A percentile compares a stretch with the other conserved stretches of the same genome.
These are phyloP conservation scores for Anethum foeniculum DNA, from an alignment of 140 eudicot genomes.

Conservation along the genomic window DNA sequence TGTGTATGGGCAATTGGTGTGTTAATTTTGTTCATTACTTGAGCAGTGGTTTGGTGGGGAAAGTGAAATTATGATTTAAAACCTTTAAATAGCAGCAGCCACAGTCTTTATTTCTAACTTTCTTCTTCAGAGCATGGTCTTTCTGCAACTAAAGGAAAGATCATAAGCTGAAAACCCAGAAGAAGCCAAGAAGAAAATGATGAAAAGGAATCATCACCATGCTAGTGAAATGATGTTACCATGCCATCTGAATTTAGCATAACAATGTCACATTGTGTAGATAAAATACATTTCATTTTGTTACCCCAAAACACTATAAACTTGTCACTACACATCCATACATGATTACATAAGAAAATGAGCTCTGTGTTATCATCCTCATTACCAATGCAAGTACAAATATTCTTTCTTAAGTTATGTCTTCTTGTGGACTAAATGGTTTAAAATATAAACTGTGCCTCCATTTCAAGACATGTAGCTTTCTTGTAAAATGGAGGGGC, in stretches of 20 bases:
- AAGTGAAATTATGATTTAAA: not conserved
- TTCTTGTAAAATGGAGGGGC: constrained; percentile 14
- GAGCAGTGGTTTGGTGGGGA: constrained; percentile 8
- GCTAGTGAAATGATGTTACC: not conserved
- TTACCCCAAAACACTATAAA: constrained; percentile 4
- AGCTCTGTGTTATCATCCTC: constrained; percentile 4
- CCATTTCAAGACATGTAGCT: not conserved
- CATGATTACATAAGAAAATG: constrained; percentile 4
- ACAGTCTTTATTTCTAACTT: not conserved
- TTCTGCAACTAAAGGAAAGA: constrained; percentile 5
- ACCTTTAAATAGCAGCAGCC: not conserved
- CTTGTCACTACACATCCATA: constrained; percentile 8
- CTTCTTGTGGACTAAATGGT: constrained; percentile 15
- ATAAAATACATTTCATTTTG: not conserved
- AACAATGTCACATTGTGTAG: not conserved
- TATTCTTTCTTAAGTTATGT: constrained; percentile 18
- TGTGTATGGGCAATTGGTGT: not conserved
- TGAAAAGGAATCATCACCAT: constrained; percentile 8
- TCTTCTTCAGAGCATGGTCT: not conserved
- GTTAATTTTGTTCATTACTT: not conserved
- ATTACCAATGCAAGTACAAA: constrained; percentile 25
- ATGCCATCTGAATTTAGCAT: constrained; percentile 3
- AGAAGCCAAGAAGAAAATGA: constrained; percentile 6
- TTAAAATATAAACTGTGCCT: not conserved
- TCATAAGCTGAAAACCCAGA: not conserved